Conservation (phyloP, 2,329 filamentous ascomycete species). For the Talaromyces pinophilus region DNA sequence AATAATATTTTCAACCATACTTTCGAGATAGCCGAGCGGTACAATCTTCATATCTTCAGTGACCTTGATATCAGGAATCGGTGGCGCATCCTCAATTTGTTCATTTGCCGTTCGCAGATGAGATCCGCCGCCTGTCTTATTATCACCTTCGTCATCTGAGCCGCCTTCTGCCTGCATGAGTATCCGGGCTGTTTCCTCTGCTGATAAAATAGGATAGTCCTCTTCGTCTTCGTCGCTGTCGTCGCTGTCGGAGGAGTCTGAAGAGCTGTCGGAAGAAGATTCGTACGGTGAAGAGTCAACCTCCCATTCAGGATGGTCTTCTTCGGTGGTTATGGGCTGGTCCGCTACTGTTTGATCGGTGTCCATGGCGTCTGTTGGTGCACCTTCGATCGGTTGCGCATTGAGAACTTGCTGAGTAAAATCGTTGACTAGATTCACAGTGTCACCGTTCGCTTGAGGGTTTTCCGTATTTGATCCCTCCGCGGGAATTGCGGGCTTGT, state of each 20-base stretch:
- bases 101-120: conserved; percentile 83
- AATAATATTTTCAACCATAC: conserved; percentile 74
- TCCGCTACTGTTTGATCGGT: conserved; percentile 23
- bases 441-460: not conserved
- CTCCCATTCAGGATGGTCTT: conserved; percentile 77
- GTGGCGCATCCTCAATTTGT: conserved; percentile 60
- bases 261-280: conserved; percentile 63
- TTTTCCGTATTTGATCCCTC: not conserved
- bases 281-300: conserved; percentile 74
- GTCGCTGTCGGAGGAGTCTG: conserved; percentile 61
- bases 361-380: conserved; percentile 13
- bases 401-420: not conserved
- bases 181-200: conserved; percentile 80
- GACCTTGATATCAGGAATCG: conserved; percentile 77
- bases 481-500: not conserved
- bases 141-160: conserved; percentile 73
- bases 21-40: conserved; percentile 72
- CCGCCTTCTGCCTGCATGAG: conserved; percentile 81
- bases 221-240: conserved; percentile 49
- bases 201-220: conserved; percentile 71
- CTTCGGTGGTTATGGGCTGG: conserved; percentile 44
- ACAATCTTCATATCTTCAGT: conserved; percentile 75
- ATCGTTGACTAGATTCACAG: not conserved
- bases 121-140: conserved; percentile 47
- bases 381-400: not conserved